Base-by-base conservation (phyloP, 352 stramenopile genomes). In the Phytophthora pini region DNA sequence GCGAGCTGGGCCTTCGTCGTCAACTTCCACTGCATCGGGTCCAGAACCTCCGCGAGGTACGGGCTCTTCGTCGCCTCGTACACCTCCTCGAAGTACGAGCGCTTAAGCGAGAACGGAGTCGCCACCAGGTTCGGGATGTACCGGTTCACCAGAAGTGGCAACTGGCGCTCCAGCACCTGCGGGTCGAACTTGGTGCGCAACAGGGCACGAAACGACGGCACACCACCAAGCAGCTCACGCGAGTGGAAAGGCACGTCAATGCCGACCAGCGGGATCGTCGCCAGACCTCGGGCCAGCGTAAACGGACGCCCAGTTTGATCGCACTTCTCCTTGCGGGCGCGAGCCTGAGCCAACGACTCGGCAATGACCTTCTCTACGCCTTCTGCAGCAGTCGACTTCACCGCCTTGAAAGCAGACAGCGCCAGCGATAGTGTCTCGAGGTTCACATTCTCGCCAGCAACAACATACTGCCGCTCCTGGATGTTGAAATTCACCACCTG, bases 181-280 rank as follows among this genome's bases (percentile, higher is more conserved):
- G 86, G 64, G 32, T 85, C 77, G 47, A 96, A 86, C 65, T 92
- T 94, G 27, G 80, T 83, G 5, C 74, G 77, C 36, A 96, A 57
- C 26, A 96, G 73, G 27, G 84, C 68, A 39, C 89, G 79, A 69
- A 97, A 96, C 20, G 87, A 82, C 1, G 84, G 81, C 13, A 97
- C 89, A 13, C 88, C 89, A 43, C 73, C 71, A n/a, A 94, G 81
- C 8, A 97, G 76, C 66, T 93, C 82, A 40, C 82, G 65, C 24
- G 88, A 96, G 67, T 97, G 89, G 73, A 97, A 97, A n/a, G 89
- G 89, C 20, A 97, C 88, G 50, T 97, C 89, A 50, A 97, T 95
- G 24, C 88, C 88, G n/a, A 81, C 73, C 12, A 97, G 80, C 45
- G 89, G 89, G 40, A 97, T 95, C 0, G 89, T 97, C n/a, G 88